Evolutionary conservation across 1,139 yeast genomes (phyloP).

Genomic region (Protomyces pachydermus): DNA sequence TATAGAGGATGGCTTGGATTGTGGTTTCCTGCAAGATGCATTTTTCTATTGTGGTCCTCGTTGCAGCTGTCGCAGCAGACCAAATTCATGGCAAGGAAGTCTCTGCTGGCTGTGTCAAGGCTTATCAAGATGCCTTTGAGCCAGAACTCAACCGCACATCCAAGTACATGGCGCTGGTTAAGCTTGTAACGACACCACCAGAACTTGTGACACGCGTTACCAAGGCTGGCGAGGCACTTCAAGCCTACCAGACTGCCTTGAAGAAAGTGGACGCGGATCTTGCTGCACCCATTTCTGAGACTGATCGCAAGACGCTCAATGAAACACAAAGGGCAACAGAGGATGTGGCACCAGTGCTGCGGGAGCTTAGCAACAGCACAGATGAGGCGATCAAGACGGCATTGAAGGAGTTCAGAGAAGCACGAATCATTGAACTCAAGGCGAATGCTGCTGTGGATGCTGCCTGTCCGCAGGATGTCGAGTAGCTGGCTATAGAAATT

Average conservation of each 20-base stretch:
- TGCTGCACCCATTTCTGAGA: constrained; percentile 1
- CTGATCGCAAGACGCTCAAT: neutral
- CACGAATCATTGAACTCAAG: neutral
- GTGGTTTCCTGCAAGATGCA: neutral
- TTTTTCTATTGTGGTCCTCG: neutral
- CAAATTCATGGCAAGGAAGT: constrained; percentile 20
- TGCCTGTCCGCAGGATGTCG: neutral
- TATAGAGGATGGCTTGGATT: neutral
- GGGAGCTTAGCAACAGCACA: neutral
- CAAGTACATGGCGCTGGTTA: neutral
- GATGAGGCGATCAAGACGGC: neutral
- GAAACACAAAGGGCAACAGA: constrained; percentile 5
- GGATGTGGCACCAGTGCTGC: neutral
- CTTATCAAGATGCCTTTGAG: constrained; percentile 10
- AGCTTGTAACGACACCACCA: constrained; percentile 1
- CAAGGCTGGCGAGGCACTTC: constrained; percentile 8
- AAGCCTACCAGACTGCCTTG: constrained; percentile 3
- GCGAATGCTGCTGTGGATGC: neutral
- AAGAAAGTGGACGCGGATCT: constrained; percentile 3
- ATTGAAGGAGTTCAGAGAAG: neutral
- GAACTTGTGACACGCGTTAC: neutral
- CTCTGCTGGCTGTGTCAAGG: constrained; percentile 1
- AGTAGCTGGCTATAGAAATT: neutral
- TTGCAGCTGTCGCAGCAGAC: neutral
- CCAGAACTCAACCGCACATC: constrained; percentile 7